These are phyloP conservation scores for Claviceps spartinae DNA, from an alignment of 2,329 filamentous ascomycete genomes.

Conservation along the genomic window DNA sequence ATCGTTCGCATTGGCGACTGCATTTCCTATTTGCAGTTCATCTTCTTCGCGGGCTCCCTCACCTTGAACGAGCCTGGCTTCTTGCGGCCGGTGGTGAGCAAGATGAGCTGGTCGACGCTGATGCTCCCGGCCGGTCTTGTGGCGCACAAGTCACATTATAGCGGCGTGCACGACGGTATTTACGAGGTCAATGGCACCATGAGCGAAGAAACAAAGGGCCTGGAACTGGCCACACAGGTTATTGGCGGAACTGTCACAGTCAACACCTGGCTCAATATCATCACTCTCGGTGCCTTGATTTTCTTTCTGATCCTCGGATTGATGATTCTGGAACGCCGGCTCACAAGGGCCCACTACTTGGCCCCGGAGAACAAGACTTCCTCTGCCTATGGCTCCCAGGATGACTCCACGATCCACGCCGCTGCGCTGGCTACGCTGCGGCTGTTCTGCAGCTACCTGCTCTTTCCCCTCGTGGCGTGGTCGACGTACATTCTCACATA, in stretches of 20 bases:
- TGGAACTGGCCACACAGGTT: conserved; percentile 54
- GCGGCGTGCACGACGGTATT: conserved; percentile 35
- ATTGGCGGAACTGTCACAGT: conserved; percentile 48
- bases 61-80: conserved; percentile 63
- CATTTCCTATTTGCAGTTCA: conserved; percentile 63
- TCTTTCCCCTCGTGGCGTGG: conserved; percentile 56
- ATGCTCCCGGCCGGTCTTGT: conserved; percentile 35
- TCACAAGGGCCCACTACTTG: not conserved
- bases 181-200: conserved; percentile 56
- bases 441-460: conserved; percentile 62
- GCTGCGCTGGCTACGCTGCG: conserved; percentile 40
- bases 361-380: not conserved
- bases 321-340: conserved; percentile 27
- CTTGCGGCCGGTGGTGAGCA: conserved; percentile 55
- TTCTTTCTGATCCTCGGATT: conserved; percentile 45
- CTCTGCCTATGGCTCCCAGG: not conserved
- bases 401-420: not conserved
- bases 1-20: conserved; percentile 33
- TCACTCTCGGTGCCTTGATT: conserved; percentile 45
- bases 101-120: conserved; percentile 24
- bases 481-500: conserved; percentile 56
- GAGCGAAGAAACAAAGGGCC: conserved; percentile 29
- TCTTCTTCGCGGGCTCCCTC: conserved; percentile 55
- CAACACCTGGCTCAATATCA: conserved; percentile 57
- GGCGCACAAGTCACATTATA: conserved; percentile 12